Evolutionary conservation across 1,139 yeast genomes (phyloP).

Genomic region (Pichia norvegensis): DNA sequence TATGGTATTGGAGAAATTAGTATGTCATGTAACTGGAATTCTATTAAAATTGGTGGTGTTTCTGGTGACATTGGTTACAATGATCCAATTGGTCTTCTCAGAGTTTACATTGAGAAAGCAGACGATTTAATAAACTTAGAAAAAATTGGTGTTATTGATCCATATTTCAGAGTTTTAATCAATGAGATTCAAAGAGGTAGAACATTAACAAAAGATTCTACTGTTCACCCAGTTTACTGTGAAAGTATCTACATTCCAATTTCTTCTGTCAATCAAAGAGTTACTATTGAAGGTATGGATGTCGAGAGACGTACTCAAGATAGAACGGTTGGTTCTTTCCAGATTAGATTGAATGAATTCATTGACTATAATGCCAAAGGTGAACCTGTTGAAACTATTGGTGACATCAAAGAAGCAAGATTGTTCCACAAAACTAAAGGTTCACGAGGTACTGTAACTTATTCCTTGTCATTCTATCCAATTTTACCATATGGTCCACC

Average conservation of each 20-base stretch:
- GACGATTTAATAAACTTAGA: conserved; percentile 75
- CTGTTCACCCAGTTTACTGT: conserved; percentile 78
- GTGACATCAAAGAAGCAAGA: conserved; percentile 49
- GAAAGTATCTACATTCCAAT: conserved; percentile 76
- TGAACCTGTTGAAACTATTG: conserved; percentile 54
- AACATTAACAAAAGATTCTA: conserved; percentile 61
- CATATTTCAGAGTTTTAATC: conserved; percentile 73
- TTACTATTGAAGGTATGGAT: conserved; percentile 88
- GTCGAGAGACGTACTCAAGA: conserved; percentile 70
- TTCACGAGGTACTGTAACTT: conserved; percentile 71
- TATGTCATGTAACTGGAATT: conserved; percentile 72
- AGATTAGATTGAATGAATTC: conserved; percentile 57
- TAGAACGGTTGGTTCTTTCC: conserved; percentile 78
- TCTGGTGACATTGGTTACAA: conserved; percentile 73
- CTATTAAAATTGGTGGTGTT: conserved; percentile 58
- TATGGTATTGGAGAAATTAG: conserved; percentile 64
- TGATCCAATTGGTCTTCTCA: conserved; percentile 87
- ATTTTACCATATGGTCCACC: conserved; percentile 67
- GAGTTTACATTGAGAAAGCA: conserved; percentile 67
- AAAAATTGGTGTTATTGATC: conserved; percentile 84
- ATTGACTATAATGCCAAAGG: conserved; percentile 64
- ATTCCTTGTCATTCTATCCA: conserved; percentile 76
- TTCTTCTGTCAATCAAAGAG: conserved; percentile 70
- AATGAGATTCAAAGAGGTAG: conserved; percentile 74
- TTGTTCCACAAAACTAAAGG: conserved; percentile 62